Base-by-base conservation (phyloP, 139 green algal species). In the Chlorella ohadii region DNA sequence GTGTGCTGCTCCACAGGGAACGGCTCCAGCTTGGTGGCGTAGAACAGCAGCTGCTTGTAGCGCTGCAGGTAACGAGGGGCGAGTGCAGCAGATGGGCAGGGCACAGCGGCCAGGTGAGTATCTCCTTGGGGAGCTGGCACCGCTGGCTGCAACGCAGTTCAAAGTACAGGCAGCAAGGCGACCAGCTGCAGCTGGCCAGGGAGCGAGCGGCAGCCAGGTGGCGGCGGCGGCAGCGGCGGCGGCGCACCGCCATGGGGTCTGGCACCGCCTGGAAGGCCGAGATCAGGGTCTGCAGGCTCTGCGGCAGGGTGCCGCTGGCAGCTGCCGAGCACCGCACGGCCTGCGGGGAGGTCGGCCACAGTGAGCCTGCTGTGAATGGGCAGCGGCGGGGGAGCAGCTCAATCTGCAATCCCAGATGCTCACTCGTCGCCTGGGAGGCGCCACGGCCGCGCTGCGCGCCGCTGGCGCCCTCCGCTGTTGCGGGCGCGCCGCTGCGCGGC, bases 41-140 rank as follows among this genome's bases (percentile, higher is more conserved):
- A 99, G 83, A 95, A 98, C 34, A 99, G 91, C 33, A 99, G 92
- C 92, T 99, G 97, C 90, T 99, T 98, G 91, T 99, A 99, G 56
- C 86, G 86, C 82, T 88, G 82, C 71, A 77, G 38, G 15, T 17
- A 44, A 51, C n/a, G n/a, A n/a, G n/a, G n/a, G n/a, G 47, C 31
- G 38, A 13, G 15, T 11, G 31, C 16, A 31, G 12, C 6, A 79
- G 72, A 3, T 6, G 22, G n/a, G 3, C 6, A 33, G 16, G 56
- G 11, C n/a, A 25, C 28, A n/a, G 38, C 16, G 34, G 17, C n/a
- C n/a, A n/a, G n/a, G n/a, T n/a, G n/a, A n/a, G n/a, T n/a, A n/a
- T n/a, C n/a, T n/a, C n/a, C n/a, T n/a, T n/a, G n/a, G n/a, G n/a
- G n/a, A n/a, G n/a, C n/a, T n/a, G n/a, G n/a, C n/a, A n/a, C n/a